Evolutionary conservation across 2,329 filamentous ascomycete genomes (phyloP), one percentile per base, ranked within the genome.

Genomic region (Arthrobotrys sphaeroides): DNA sequence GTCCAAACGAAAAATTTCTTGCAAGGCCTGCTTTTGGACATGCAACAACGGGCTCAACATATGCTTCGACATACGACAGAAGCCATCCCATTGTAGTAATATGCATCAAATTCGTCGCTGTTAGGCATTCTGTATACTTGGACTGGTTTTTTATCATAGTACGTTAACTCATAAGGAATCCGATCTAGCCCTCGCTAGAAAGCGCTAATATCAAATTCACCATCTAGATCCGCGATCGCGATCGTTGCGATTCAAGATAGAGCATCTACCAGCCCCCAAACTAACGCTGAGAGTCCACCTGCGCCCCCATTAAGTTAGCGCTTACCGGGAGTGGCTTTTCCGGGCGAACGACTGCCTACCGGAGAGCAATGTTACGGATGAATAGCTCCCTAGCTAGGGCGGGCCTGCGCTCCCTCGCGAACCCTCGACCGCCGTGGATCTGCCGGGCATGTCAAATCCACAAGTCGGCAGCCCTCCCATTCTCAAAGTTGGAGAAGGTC

Each of bases 371-470:
- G 72, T 65, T 75, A 36, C 64, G 64, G 42, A 49, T 59, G 45
- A 69, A 36, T 13, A 16, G 33, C 9, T 51, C 72, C 49, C 51
- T 75, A 13, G 9, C 38, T 12, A 31, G 59, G 42, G 57, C 59
- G 22, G 36, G 49, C 47, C 22, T 65, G 7, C 64, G 53, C 18
- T n/a, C 31, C 18, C n/a, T 51, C 57, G 13, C 45, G 12, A 51
- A n/a, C 10, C 57, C 49, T 3, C 33, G 47, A 28, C 26, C 65
- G 16, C 64, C 57, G 59, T 75, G 72, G 72, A 47, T 75, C 24
- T 75, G 72, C 26, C 55, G 49, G 16, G 53, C 57, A 10, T 75
- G 72, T 20, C 64, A 57, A 49, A 60, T 68, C 26, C 62, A 74
- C 33, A 36, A 22, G 4, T 68, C 62, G 7, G 57, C 47, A 2